Evolutionary conservation across 2,329 filamentous ascomycete genomes (phyloP), one percentile per base, ranked within the genome.

Genomic region (Sphaceloma murrayae): DNA sequence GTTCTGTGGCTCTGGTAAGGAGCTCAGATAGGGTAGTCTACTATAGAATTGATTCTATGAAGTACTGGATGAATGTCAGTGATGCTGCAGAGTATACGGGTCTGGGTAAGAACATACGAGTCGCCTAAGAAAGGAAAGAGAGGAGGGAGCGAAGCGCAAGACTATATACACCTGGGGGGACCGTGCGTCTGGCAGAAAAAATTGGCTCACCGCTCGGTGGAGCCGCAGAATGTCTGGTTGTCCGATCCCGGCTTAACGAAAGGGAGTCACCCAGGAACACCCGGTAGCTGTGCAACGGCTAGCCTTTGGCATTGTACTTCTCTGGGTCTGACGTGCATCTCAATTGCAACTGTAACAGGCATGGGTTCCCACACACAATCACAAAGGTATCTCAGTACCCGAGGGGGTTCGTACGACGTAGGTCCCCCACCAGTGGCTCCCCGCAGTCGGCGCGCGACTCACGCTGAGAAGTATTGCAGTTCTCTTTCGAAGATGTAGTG

Each of bases 1-100:
- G 77, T 71, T 86, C 82, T 89, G 82, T 86, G 77, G 84, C 87
- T 94, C 74, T 74, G 82, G 76, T 87, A 75, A 78, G 78, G 77
- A 89, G 82, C 79, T 85, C 82, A 91, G 84, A 85, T 79, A 75
- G 74, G 75, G 82, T 87, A 79, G 79, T 85, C 75, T 80, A 88
- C 86, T 94, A 87, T 88, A 94, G 83, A 94, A 93, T 85, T 85
- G 85, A 89, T 89, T 88, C 84, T 86, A 57, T 60, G 56, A 57
- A 54, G 52, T 54, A 48, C 27, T 48, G 46, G 39, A 18, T 34
- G 13, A 13, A 22, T 36, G 36, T 17, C 22, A 13, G 6, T 19
- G 4, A 17, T 14, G 6, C 19, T 11, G 13, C n/a, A 19, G 34
- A 11, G 19, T 13, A 21, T 10, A 13, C 10, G 39, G 33, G 33